Conservation (phyloP, 2,329 filamentous ascomycete species). For the Penicillium verrucosum region DNA sequence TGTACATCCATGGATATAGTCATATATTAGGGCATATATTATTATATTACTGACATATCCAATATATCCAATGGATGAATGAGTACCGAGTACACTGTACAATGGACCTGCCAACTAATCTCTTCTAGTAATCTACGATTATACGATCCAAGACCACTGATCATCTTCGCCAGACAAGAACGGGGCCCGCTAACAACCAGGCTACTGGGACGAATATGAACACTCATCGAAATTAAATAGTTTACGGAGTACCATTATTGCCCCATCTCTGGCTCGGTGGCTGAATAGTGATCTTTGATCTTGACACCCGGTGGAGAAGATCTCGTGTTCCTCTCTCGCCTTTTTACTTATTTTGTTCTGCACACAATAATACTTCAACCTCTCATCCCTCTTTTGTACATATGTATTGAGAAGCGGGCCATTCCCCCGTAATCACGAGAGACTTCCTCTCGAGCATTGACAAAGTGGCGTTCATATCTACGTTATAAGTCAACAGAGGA, state of each 20-base stretch:
- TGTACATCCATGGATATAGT: too few relatives aligned
- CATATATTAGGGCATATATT: background rate
- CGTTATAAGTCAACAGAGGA: background rate
- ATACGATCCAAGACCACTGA: background rate
- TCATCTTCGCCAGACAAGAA: background rate
- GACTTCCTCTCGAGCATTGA: background rate
- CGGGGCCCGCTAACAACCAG: background rate
- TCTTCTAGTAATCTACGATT: background rate
- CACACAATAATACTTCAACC: background rate
- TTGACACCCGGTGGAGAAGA: background rate
- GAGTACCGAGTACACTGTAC: background rate
- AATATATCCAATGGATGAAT: background rate
- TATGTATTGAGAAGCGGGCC: slow-evolving; percentile 5
- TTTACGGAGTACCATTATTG: background rate
- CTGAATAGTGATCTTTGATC: slow-evolving; percentile 3
- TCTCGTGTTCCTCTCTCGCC: background rate
- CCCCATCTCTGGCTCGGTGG: background rate
- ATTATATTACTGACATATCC: background rate
- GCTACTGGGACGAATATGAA: background rate
- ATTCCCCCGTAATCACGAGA: background rate
- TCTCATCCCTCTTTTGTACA: background rate
- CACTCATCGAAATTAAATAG: background rate
- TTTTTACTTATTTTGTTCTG: background rate
- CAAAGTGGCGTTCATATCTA: background rate
- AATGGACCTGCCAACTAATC: background rate